Evolutionary conservation across 75 land plant species (phyloP), one percentile per base, ranked within the genome.

Genomic region (Larix kaempferi): DNA sequence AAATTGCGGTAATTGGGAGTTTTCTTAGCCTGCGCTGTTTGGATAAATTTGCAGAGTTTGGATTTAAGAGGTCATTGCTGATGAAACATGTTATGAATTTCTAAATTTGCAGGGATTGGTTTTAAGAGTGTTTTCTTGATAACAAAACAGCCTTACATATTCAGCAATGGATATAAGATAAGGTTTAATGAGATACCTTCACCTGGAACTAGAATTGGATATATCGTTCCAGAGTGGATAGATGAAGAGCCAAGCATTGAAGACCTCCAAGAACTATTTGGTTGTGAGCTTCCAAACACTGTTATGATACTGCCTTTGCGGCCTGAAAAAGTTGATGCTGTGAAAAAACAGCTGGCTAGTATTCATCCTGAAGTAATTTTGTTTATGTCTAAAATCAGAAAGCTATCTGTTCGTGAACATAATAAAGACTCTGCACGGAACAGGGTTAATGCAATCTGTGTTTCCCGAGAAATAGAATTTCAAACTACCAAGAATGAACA

Each of bases 51-150:
- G 52, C 8, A 10, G 52, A 7, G 52, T 44, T 44, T 44, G 52
- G 52, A 10, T 44, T 44, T 44, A 44, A 44, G 52, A 44, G 10
- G 52, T 44, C 10, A 6, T 44, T 8, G 52, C 52, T 0, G 7
- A 44, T 44, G 52, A 44, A 44, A 44, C 8, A 44, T 6, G 52
- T 8, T 44, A 10, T 44, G 52, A 44, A 44, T 5, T 41, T 41
- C 4, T 41, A 41, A 41, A 5, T 52, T 29, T 78, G 56, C 90
- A 92, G 94, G 94, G 2, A 92, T 92, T 62, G 94, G 94, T 5
- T 92, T 92, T 81, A 92, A 92, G 80, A 92, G 92, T 76, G 94
- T 89, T 5, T 92, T 92, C 77, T 56, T 89, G 25, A 74, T 92
- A 4, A 78, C 92, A 6, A 78, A 75, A 0, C 84, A 78, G 56